These are phyloP conservation scores for Adiantum capillusveneris DNA, from an alignment of 75 land plant species.

Conservation along the genomic window DNA sequence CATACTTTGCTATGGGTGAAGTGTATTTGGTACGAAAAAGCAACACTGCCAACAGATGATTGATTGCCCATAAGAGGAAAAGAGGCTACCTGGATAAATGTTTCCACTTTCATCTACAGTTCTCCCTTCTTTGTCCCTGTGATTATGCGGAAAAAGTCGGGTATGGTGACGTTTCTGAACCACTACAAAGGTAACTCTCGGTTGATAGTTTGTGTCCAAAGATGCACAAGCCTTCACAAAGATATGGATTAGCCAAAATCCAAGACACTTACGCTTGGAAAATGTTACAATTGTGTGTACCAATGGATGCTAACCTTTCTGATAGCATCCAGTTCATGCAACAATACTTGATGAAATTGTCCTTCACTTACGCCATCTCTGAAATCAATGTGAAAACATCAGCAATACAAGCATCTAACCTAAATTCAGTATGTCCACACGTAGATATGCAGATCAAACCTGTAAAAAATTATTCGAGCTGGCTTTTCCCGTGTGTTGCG, in stretches of 20 bases:
- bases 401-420: no score
- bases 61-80: no score
- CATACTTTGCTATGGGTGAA: no score
- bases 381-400: neutral
- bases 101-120: conserved; percentile 84
- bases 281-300: no score
- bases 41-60: no score
- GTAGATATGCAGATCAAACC: no score
- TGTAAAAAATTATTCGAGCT: conserved; percentile 82
- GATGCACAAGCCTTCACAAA: conserved; percentile 99
- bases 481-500: conserved; percentile 82
- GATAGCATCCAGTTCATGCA: conserved; percentile 89
- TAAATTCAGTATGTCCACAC: no score
- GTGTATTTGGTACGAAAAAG: neutral
- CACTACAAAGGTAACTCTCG: conserved; percentile 96
- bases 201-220: conserved; percentile 92
- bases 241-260: no score
- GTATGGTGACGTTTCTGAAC: conserved; percentile 99
- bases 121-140: conserved; percentile 49
- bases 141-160: conserved; percentile 85
- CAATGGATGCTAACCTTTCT: conserved; percentile 70
- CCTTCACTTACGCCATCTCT: conserved; percentile 99
- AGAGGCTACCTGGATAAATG: conserved; percentile 87
- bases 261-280: no score
- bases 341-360: conserved; percentile 86